Evolutionary conservation across 768 basidiomycete species (phyloP).

Genomic region (Psilocybe tampanensis): DNA sequence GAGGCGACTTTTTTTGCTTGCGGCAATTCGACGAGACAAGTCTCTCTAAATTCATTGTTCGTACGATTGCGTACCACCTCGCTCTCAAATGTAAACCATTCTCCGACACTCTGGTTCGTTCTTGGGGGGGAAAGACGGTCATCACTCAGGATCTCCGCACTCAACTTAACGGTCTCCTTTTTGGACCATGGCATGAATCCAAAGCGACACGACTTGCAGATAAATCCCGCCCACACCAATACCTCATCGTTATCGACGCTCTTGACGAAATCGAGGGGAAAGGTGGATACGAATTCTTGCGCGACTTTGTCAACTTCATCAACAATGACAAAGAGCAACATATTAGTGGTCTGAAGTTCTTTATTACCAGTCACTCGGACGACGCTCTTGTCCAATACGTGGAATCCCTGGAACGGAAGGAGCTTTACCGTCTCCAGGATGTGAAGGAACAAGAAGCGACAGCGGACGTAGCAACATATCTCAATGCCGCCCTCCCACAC

Average conservation of each 20-base stretch:
- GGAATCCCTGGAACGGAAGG: slow-evolving; percentile 1
- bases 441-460: slow-evolving; percentile 7
- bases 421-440: slow-evolving; percentile 13
- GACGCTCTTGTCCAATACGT: slow-evolving; percentile 2
- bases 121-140: neutral
- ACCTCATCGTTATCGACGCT: slow-evolving; percentile 8
- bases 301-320: neutral
- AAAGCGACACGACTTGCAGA: neutral
- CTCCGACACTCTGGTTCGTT: neutral
- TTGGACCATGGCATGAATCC: neutral
- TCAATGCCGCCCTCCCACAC: neutral
- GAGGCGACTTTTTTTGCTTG: slow-evolving; percentile 1
- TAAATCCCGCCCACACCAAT: neutral
- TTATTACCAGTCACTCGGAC: slow-evolving; percentile 18
- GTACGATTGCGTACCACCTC: neutral
- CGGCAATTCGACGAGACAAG: slow-evolving; percentile 2
- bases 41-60: neutral
- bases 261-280: slow-evolving; percentile 5
- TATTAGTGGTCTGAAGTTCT: slow-evolving; percentile 16
- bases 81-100: neutral
- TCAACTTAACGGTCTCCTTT: slow-evolving; percentile 1
- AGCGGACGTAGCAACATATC: slow-evolving; percentile 7
- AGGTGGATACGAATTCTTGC: slow-evolving; percentile 1
- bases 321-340: neutral
- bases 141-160: neutral